phyloP scores from a whole-genome alignment of 108 stramenopile genomes.

The Skeletonema marinoi region DNA sequence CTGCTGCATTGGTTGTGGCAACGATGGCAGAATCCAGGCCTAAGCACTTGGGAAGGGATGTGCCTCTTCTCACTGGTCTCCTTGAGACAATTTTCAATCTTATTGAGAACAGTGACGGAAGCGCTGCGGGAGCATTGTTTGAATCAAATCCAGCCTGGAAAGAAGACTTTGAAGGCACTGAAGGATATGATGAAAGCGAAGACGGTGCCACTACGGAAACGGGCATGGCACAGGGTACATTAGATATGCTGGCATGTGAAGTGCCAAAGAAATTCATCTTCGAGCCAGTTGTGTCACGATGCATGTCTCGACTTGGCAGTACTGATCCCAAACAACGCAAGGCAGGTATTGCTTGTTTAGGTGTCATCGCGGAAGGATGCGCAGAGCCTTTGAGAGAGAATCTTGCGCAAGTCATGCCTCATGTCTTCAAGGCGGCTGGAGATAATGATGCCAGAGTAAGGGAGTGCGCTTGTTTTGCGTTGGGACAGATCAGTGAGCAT shows the following conservation, averaged over 20 bases:
- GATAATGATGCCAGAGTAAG: slow-evolving; percentile 89
- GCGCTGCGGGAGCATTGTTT: slow-evolving; percentile 94
- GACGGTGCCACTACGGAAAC: slow-evolving; percentile 88
- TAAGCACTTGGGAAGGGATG: slow-evolving; percentile 88
- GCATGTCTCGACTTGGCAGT: slow-evolving; percentile 77
- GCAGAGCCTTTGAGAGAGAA: slow-evolving; percentile 82
- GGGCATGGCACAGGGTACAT: slow-evolving; percentile 92
- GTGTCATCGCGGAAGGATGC: slow-evolving; percentile 96
- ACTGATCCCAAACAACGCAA: slow-evolving; percentile 84
- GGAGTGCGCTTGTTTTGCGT: slow-evolving; percentile 96
- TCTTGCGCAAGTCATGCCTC: slow-evolving; percentile 79
- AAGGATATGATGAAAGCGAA: slow-evolving; percentile 68
- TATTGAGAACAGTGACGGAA: slow-evolving; percentile 87
- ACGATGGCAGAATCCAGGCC: slow-evolving; percentile 94
- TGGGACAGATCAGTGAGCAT: slow-evolving; percentile 97
- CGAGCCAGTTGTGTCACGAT: slow-evolving; percentile 83
- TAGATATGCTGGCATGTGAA: slow-evolving; percentile 96
- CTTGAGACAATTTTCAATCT: slow-evolving; percentile 85
- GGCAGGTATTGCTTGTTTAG: slow-evolving; percentile 95
- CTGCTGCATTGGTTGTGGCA: slow-evolving; percentile 90
- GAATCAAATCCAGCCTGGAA: slow-evolving; percentile 89
- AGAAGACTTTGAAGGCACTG: slow-evolving; percentile 71
- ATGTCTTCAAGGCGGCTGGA: slow-evolving; percentile 78
- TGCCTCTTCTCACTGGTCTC: slow-evolving; percentile 59
- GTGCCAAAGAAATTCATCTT: slow-evolving; percentile 96